Evolutionary conservation across 2,329 filamentous ascomycete genomes (phyloP).

Genomic region (Orbilia ellipsospora): DNA sequence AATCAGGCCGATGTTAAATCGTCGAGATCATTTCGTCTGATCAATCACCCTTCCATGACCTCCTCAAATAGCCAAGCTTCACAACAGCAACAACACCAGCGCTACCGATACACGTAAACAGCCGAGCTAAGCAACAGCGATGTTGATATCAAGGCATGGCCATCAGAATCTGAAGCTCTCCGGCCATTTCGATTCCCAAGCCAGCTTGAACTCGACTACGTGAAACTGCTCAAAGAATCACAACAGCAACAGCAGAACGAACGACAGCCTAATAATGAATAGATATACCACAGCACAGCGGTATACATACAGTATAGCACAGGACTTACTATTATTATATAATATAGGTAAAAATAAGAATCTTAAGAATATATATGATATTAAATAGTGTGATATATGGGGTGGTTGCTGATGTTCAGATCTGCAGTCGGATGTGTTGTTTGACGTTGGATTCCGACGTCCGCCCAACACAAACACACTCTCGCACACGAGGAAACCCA

Average conservation of each 20-base stretch:
- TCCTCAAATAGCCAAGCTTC: neutral
- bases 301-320: too few species aligned
- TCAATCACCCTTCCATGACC: neutral
- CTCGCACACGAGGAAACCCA: neutral
- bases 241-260: too few species aligned
- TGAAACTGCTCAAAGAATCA: too few species aligned
- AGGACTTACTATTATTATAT: too few species aligned
- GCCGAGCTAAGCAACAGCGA: neutral
- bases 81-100: neutral
- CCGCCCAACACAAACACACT: neutral
- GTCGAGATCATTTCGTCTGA: neutral
- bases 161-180: neutral
- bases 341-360: too few species aligned
- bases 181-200: neutral
- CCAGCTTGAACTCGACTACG: too few species aligned
- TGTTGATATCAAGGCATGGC: too few species aligned
- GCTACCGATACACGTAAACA: neutral
- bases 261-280: too few species aligned
- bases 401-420: neutral
- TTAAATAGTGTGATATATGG: too few species aligned
- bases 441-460: conserved; percentile 2
- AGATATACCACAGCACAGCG: too few species aligned
- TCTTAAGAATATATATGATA: too few species aligned
- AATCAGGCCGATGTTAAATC: neutral
- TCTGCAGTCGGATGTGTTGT: neutral